Conservation (phyloP, 139 green algal genomes). For the Chlamydomonas applanata region DNA sequence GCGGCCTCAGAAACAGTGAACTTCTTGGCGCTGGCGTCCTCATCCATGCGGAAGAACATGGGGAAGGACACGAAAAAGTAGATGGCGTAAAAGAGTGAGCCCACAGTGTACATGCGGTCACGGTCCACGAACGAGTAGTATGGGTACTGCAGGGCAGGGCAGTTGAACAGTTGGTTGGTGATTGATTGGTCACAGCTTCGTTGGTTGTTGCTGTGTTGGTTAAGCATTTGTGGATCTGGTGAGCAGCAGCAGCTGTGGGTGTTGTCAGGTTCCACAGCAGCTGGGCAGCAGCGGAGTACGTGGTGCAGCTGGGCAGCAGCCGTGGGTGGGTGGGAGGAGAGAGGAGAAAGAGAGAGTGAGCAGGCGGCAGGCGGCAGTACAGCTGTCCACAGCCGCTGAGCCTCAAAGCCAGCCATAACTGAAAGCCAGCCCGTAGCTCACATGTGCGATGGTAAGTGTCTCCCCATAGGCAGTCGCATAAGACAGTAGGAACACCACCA, state of each 20-base stretch:
- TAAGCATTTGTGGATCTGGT: too few relatives aligned
- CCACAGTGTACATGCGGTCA: constrained; percentile 85
- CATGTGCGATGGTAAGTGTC: constrained; percentile 91
- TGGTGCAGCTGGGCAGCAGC: neutral
- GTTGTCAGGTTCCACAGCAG: too few relatives aligned
- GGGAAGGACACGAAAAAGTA: constrained; percentile 99
- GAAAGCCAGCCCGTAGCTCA: constrained; percentile 17
- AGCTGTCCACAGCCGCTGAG: too few relatives aligned
- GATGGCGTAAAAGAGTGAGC: constrained; percentile 98
- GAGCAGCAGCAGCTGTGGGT: too few relatives aligned
- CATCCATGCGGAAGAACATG: constrained; percentile 86
- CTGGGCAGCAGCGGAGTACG: neutral
- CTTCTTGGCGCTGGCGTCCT: constrained; percentile 40
- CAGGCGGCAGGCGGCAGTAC: too few relatives aligned
- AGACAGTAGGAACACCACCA: constrained; percentile 75
- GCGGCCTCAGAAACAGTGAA: constrained; percentile 48
- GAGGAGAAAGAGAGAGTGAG: too few relatives aligned
- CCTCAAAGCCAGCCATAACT: too few relatives aligned
- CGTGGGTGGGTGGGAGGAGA: constrained; percentile 1
- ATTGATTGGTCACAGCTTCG: neutral
- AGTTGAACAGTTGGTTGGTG: neutral
- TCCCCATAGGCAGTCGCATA: constrained; percentile 94
- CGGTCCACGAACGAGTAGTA: constrained; percentile 91
- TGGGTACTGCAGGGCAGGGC: constrained; percentile 80
- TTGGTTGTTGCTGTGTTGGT: too few relatives aligned